phyloP scores from a whole-genome alignment of 2,329 filamentous ascomycete genomes.

The Esteya vermicola region DNA sequence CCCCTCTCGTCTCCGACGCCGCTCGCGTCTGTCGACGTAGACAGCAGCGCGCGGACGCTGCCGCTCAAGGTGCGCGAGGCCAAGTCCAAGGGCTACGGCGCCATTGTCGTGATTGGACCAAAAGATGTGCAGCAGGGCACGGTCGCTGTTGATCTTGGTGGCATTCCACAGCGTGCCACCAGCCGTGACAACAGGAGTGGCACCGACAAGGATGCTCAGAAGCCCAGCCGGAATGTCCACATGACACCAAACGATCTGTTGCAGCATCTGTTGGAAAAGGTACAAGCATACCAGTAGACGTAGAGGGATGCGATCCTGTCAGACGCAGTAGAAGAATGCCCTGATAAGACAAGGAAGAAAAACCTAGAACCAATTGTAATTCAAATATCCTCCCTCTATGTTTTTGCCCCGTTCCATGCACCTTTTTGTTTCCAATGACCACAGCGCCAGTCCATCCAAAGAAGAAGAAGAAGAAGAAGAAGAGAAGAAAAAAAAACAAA shows the following conservation, averaged over 20 bases:
- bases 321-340: too few relatives aligned
- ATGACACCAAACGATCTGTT: conserved; percentile 31
- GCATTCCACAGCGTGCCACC: conserved; percentile 6
- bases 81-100: conserved; percentile 55
- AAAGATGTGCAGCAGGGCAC: conserved; percentile 43
- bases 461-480: neutral
- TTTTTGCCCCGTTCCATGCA: too few relatives aligned
- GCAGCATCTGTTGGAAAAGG: conserved; percentile 28
- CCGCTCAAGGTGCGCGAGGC: conserved; percentile 60
- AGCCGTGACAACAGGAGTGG: neutral
- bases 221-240: conserved; percentile 2
- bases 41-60: conserved; percentile 47
- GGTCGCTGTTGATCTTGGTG: conserved; percentile 32
- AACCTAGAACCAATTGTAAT: too few relatives aligned
- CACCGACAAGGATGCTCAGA: neutral
- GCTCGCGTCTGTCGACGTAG: conserved; percentile 52
- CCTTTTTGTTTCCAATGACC: too few relatives aligned
- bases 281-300: conserved; percentile 30
- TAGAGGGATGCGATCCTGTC: neutral
- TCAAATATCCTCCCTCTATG: too few relatives aligned
- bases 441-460: neutral
- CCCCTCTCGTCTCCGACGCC: conserved; percentile 30
- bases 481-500: neutral
- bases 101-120: conserved; percentile 59
- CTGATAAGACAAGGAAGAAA: neutral